Evolutionary conservation across 139 green algal species (phyloP).

Genomic region (Microglena sp.): DNA sequence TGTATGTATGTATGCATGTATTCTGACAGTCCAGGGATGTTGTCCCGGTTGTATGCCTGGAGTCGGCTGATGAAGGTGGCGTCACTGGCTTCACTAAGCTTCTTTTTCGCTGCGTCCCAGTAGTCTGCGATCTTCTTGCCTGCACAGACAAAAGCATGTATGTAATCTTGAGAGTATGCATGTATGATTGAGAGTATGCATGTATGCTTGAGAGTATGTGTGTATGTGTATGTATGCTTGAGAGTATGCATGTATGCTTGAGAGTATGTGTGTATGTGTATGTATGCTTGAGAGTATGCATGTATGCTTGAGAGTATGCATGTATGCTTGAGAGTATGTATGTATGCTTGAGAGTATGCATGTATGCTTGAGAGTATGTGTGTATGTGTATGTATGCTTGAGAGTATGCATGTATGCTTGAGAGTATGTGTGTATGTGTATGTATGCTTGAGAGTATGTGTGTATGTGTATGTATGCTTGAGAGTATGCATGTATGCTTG

Average conservation of each 20-base stretch:
- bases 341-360: no score
- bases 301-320: no score
- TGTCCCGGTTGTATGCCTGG: conserved; percentile 67
- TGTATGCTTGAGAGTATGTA: no score
- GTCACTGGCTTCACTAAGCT: conserved; percentile 52
- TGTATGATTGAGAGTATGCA: neutral
- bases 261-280: neutral
- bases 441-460: no score
- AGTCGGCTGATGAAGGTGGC: conserved; percentile 61
- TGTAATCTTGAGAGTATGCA: neutral
- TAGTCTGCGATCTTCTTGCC: conserved; percentile 59
- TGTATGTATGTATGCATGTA: neutral
- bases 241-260: neutral
- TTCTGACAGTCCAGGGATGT: conserved; percentile 57
- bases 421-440: no score
- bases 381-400: no score
- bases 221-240: neutral
- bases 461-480: no score
- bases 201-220: neutral
- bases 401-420: no score
- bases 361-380: no score
- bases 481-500: no score
- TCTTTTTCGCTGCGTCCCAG: conserved; percentile 57
- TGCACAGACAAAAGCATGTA: neutral
- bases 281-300: no score